phyloP scores from a whole-genome alignment of 2,329 filamentous ascomycete species.

The Lasiodiplodia sp. region DNA sequence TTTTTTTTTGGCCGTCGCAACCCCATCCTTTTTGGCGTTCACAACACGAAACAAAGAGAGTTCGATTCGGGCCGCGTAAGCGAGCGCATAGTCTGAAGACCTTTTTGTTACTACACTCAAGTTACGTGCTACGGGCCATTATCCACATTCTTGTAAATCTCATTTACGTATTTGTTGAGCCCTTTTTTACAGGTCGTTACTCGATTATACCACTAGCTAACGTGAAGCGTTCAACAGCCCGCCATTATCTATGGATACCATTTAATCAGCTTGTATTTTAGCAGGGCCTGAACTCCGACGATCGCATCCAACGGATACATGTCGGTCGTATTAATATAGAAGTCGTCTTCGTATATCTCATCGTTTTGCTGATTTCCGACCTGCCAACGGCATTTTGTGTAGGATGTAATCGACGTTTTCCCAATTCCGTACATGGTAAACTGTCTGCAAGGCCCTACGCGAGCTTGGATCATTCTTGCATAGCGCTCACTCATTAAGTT shows the following conservation, averaged over 20 bases:
- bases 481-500: not conserved
- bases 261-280: not conserved
- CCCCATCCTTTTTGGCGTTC: not conserved
- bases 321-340: not conserved
- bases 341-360: not conserved
- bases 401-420: accelerated
- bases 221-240: no score
- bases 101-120: no score
- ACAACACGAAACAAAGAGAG: not conserved
- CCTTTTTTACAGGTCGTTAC: no score
- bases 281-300: not conserved
- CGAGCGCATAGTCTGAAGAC: not conserved
- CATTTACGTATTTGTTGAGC: no score
- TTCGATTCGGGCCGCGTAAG: not conserved
- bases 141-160: no score
- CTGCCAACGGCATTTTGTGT: not conserved
- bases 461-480: not conserved
- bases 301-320: not conserved
- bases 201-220: no score
- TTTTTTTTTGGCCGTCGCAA: no score
- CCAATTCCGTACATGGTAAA: not conserved
- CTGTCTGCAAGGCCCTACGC: not conserved
- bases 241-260: no score
- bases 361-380: not conserved
- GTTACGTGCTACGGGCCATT: no score